These are phyloP conservation scores for Chenopodium quinoa DNA, from an alignment of 148 eudicot species.

Conservation along the genomic window DNA sequence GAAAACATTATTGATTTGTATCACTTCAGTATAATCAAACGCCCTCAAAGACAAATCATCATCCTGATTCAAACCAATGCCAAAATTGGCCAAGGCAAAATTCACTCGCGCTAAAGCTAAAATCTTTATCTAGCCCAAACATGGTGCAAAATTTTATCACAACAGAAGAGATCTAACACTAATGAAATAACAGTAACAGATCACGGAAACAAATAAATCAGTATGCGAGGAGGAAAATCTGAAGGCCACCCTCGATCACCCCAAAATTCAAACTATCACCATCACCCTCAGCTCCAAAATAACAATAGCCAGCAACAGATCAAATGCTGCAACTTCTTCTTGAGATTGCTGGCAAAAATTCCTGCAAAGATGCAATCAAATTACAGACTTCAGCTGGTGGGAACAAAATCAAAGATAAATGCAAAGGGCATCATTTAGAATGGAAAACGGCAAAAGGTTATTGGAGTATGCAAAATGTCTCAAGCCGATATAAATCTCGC, in stretches of 20 bases:
- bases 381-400: neutral
- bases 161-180: constrained; percentile 1
- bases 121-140: constrained; percentile 1
- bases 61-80: neutral
- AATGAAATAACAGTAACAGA: neutral
- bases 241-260: neutral
- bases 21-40: neutral
- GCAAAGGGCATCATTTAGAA: neutral
- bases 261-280: neutral
- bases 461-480: neutral
- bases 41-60: neutral
- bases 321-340: neutral
- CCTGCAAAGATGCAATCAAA: neutral
- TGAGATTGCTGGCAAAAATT: neutral
- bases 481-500: neutral
- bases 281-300: neutral
- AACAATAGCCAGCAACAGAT: neutral
- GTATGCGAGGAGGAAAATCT: neutral
- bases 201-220: neutral
- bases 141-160: constrained; percentile 7
- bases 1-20: neutral
- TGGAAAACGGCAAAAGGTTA: neutral
- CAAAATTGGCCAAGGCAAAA: constrained; percentile 15
- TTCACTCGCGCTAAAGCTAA: neutral
- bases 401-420: neutral